Percentiles rank a stretch among this genome's conserved stretches.
Evolutionary conservation across 176 grass and related monocot species (phyloP).

Genomic region (sorghum (Sorghum bicolor)): Sorghum_bicolor_NCBIv3 NC_012872.2:62486001-62486500

Average conservation of each 20-base stretch:
- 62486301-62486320: neutral
- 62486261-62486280: neutral
- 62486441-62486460: constrained; percentile 99
- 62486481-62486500: constrained; percentile 90
- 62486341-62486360: constrained; percentile 16
- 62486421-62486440: constrained; percentile 99
- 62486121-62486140: neutral
- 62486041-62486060: neutral
- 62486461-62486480: constrained; percentile 97
- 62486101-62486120: neutral
- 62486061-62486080: constrained; percentile 4
- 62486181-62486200: neutral
- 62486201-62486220: constrained; percentile 18
- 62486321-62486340: neutral
- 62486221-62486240: neutral
- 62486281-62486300: neutral
- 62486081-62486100: neutral
- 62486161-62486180: neutral
- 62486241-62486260: neutral
- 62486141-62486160: constrained; percentile 12
- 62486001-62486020: constrained; percentile 1
- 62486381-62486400: constrained; percentile 43
- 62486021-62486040: neutral
- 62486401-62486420: constrained; percentile 70
- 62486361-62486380: neutral